phyloP scores from a whole-genome alignment of 176 grass and related monocot genomes.

The Themeda triandra region DNA sequence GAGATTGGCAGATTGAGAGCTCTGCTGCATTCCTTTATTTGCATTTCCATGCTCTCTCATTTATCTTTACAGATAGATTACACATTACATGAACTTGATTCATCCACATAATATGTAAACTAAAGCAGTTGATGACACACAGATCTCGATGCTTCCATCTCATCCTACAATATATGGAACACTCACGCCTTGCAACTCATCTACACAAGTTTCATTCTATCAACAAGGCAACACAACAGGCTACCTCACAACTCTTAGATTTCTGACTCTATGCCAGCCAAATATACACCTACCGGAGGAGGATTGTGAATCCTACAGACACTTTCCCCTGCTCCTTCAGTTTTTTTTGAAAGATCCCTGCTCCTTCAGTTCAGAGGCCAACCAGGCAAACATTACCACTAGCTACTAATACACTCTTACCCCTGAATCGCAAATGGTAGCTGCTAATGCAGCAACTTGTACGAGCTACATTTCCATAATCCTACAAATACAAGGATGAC shows the following conservation, averaged over 20 bases:
- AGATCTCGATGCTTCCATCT: no score
- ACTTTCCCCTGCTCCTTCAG: neutral
- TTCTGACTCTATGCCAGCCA: neutral
- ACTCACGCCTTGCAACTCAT: neutral
- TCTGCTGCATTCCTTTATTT: neutral
- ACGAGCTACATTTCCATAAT: neutral
- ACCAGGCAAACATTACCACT: neutral
- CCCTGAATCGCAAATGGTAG: neutral
- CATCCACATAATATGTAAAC: neutral
- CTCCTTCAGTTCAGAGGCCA: neutral
- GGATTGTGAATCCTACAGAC: neutral
- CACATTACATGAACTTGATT: neutral
- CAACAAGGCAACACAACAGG: neutral
- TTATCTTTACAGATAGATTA: no score
- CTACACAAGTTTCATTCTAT: neutral
- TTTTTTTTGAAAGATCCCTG: no score
- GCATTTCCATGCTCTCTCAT: no score
- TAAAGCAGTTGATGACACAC: neutral
- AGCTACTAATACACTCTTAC: neutral
- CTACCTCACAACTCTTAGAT: neutral
- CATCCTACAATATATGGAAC: neutral
- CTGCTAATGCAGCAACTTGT: neutral
- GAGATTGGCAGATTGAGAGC: neutral
- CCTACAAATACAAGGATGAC: conserved; percentile 28
- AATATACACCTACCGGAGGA: neutral